Evolutionary conservation across 2,329 filamentous ascomycete species (phyloP).

Genomic region (Ophiostoma perfectum): DNA sequence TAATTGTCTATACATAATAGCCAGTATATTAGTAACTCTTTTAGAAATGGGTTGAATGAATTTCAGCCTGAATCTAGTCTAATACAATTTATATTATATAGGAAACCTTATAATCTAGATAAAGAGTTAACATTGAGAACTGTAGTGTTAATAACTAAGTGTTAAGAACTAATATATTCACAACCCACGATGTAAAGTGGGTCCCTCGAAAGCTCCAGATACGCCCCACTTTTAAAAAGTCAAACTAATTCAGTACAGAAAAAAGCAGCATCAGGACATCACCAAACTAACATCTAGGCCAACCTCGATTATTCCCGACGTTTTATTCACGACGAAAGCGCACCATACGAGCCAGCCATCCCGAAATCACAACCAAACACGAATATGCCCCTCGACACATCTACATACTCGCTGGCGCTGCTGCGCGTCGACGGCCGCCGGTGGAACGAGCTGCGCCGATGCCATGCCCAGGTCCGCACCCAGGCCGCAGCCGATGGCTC

Average conservation of each 20-base stretch:
- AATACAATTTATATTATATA: too few relatives aligned
- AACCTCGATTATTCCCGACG: not conserved
- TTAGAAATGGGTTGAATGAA: too few relatives aligned
- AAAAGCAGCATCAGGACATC: not conserved
- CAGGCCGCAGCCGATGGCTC: constrained; percentile 91
- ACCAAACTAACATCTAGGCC: not conserved
- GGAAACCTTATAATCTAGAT: too few relatives aligned
- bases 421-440: constrained; percentile 77
- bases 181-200: not conserved
- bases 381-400: constrained; percentile 87
- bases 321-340: not conserved
- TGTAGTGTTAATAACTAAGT: too few relatives aligned
- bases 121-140: too few relatives aligned
- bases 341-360: not conserved
- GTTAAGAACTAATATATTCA: too few relatives aligned
- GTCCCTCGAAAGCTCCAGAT: not conserved
- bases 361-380: not conserved
- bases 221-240: constrained; percentile 17
- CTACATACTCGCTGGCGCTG: constrained; percentile 81
- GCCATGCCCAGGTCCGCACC: constrained; percentile 84
- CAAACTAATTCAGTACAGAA: constrained; percentile 11
- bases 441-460: constrained; percentile 92
- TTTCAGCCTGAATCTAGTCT: too few relatives aligned
- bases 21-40: too few relatives aligned
- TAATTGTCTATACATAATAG: too few relatives aligned